Conservation (phyloP, 2,329 filamentous ascomycete genomes). For the Cordyceps farinosa region DNA sequence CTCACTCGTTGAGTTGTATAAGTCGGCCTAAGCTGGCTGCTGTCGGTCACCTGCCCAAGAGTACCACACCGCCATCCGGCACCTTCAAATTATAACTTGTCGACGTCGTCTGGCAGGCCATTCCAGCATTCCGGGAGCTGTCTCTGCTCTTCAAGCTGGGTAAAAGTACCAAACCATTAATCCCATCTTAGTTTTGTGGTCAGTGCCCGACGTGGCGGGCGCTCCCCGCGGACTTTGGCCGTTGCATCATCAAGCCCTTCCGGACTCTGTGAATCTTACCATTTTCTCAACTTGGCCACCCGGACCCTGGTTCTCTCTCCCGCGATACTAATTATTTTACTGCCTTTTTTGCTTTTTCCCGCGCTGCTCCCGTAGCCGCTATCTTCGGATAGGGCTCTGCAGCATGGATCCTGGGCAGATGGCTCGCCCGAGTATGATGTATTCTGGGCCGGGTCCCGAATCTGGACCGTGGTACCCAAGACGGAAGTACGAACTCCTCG, state of each 20-base stretch:
- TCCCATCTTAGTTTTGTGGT: conserved; percentile 5
- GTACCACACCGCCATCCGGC: conserved; percentile 17
- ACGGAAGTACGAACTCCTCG: conserved; percentile 16
- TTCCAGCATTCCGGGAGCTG: background rate
- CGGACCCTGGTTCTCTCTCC: conserved; percentile 1
- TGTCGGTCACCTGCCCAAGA: conserved; percentile 17
- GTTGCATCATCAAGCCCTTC: conserved; percentile 5
- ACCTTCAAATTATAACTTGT: conserved; percentile 16
- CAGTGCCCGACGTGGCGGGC: conserved; percentile 14
- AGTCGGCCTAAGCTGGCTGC: conserved; percentile 17
- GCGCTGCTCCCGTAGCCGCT: background rate
- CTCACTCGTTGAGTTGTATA: conserved; percentile 15
- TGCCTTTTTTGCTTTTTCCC: conserved; percentile 5
- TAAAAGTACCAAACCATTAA: background rate
- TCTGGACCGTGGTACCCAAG: conserved; percentile 18
- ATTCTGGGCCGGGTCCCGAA: conserved; percentile 14
- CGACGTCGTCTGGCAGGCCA: conserved; percentile 3
- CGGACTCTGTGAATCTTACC: conserved; percentile 6
- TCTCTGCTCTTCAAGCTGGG: conserved; percentile 4
- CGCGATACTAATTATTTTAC: conserved; percentile 2
- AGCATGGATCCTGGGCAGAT: conserved; percentile 17
- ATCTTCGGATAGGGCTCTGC: background rate
- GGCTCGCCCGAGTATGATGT: conserved; percentile 17
- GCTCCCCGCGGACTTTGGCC: conserved; percentile 14
- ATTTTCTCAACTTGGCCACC: background rate